A percentile compares a stretch with the other conserved stretches of the same genome.
These are phyloP conservation scores for Leavenworthia alabamica DNA, from an alignment of 345 rosid genomes.

Conservation along the genomic window DNA sequence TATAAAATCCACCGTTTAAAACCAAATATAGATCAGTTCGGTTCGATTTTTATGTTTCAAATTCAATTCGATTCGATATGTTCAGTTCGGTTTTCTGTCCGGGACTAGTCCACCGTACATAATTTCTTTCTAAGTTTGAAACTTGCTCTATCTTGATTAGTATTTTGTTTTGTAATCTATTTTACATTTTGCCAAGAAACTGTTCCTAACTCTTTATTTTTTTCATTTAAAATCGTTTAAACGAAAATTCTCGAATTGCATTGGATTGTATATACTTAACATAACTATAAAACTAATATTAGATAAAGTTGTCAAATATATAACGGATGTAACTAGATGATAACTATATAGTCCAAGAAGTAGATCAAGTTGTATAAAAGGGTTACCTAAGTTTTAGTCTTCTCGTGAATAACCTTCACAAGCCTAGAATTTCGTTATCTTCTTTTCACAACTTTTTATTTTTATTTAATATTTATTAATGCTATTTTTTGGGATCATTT, in stretches of 20 bases:
- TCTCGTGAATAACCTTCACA: conserved; percentile 9
- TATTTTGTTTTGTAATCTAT: too few relatives aligned
- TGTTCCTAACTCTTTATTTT: too few relatives aligned
- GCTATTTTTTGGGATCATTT: neutral
- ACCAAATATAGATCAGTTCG: too few relatives aligned
- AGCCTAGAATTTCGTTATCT: conserved; percentile 12
- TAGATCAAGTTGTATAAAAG: neutral
- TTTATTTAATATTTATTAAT: neutral
- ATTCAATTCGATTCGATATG: too few relatives aligned
- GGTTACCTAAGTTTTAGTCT: neutral
- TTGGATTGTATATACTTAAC: neutral
- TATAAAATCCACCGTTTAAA: too few relatives aligned
- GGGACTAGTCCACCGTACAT: too few relatives aligned
- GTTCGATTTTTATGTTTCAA: too few relatives aligned
- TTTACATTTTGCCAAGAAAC: too few relatives aligned
- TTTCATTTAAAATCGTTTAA: neutral
- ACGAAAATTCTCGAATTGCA: neutral
- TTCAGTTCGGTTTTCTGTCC: too few relatives aligned
- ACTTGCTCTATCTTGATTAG: too few relatives aligned
- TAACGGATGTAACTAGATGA: neutral
- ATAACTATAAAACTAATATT: neutral
- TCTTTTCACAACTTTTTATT: neutral
- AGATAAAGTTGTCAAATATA: neutral
- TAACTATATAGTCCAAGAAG: neutral
- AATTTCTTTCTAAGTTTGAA: too few relatives aligned